Percentiles rank a stretch among this genome's conserved stretches.
Evolutionary conservation across 331 rosid genomes (phyloP).

Genomic region (Malus hybrid): DNA sequence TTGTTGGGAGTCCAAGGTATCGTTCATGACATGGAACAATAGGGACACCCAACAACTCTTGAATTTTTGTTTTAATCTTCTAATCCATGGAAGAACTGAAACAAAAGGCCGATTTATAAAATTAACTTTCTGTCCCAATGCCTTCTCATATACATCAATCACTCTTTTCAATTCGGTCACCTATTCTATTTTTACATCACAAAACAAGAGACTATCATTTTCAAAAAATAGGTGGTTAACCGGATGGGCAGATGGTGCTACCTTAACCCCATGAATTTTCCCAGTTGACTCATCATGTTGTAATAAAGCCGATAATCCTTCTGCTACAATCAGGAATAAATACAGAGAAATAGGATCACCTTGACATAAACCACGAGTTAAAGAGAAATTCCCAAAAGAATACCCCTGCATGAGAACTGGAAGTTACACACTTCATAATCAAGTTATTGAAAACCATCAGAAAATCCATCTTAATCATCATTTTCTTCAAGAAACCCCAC

Average conservation of each 20-base stretch:
- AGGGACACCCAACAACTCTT: fast-evolving
- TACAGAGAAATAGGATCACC: background rate
- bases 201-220: background rate
- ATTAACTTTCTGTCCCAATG: background rate
- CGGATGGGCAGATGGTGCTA: background rate
- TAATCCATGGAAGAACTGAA: background rate
- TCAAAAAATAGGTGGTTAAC: background rate
- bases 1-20: background rate
- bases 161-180: background rate
- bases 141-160: background rate
- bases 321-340: background rate
- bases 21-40: background rate
- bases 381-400: background rate
- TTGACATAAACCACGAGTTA: background rate
- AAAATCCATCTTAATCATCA: background rate
- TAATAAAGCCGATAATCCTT: background rate
- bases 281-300: background rate
- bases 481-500: background rate
- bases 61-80: background rate
- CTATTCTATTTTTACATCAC: background rate
- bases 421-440: background rate
- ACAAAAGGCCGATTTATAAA: background rate
- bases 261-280: background rate
- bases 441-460: background rate
- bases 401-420: background rate